Evolutionary conservation across 2,329 filamentous ascomycete genomes (phyloP).

Genomic region (Aureobasidium sp.): DNA sequence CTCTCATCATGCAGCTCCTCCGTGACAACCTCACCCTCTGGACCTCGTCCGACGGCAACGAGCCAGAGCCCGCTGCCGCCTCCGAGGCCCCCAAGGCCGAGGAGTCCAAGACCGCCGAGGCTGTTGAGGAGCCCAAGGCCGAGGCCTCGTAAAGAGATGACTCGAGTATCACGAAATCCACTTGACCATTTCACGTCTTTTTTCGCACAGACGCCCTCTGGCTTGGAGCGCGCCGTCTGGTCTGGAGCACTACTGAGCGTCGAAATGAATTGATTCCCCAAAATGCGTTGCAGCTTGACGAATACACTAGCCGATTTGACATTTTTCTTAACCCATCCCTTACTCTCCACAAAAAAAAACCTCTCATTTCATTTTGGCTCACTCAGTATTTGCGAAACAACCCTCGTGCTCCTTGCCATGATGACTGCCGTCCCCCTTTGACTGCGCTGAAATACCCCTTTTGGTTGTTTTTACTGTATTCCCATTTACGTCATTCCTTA

Average conservation of each 20-base stretch:
- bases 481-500: constrained; percentile 11
- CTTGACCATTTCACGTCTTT: constrained; percentile 16
- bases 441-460: constrained; percentile 15
- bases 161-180: constrained; percentile 13
- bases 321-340: background rate
- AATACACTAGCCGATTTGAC: constrained; percentile 18
- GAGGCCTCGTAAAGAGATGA: constrained; percentile 12
- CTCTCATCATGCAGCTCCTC: constrained; percentile 97
- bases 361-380: background rate
- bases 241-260: constrained; percentile 16
- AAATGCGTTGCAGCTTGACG: constrained; percentile 19
- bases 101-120: constrained; percentile 32
- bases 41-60: constrained; percentile 87
- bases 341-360: background rate
- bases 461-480: constrained; percentile 14
- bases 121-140: constrained; percentile 28
- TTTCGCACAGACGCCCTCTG: constrained; percentile 16
- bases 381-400: constrained; percentile 4
- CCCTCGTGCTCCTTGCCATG: constrained; percentile 1
- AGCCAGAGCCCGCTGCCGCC: constrained; percentile 61
- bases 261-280: constrained; percentile 19
- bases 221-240: constrained; percentile 16
- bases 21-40: constrained; percentile 97
- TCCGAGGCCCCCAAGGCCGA: constrained; percentile 57
- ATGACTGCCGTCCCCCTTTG: background rate